A percentile compares a stretch with the other conserved stretches of the same genome.
Evolutionary conservation across 2,329 filamentous ascomycete species (phyloP).

Genomic region (Monilinia polystroma): DNA sequence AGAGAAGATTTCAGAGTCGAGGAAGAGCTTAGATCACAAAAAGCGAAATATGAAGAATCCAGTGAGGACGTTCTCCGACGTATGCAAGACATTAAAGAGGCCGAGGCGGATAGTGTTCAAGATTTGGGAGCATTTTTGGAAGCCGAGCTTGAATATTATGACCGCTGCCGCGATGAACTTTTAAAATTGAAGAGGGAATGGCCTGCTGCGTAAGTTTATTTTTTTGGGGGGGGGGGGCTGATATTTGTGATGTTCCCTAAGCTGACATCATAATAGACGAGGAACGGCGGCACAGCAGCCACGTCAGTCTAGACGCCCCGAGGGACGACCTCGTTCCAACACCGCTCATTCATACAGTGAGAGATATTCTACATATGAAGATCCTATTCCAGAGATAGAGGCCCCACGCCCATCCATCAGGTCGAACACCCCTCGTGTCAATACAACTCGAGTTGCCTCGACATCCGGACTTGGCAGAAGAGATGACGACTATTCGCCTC

Average conservation of each 20-base stretch:
- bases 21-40: conserved; percentile 85
- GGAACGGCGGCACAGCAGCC: conserved; percentile 22
- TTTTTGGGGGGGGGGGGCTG: too few relatives aligned
- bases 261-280: conserved; percentile 19
- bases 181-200: conserved; percentile 66
- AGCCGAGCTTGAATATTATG: conserved; percentile 85
- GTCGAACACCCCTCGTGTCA: conserved; percentile 38
- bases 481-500: conserved; percentile 36
- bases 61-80: conserved; percentile 87
- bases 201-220: conserved; percentile 57
- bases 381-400: conserved; percentile 46
- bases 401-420: conserved; percentile 51
- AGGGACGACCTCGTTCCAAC: conserved; percentile 55
- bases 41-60: conserved; percentile 94
- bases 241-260: background rate
- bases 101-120: conserved; percentile 77
- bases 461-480: conserved; percentile 30
- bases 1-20: conserved; percentile 91
- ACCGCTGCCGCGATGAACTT: conserved; percentile 84
- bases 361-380: conserved; percentile 55
- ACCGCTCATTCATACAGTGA: conserved; percentile 64
- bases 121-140: conserved; percentile 83
- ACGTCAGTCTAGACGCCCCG: conserved; percentile 31
- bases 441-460: conserved; percentile 34
- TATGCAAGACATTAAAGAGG: conserved; percentile 96